Base-by-base conservation (phyloP, 116 monocot genomes). In the Papilionanthe hybrid region DNA sequence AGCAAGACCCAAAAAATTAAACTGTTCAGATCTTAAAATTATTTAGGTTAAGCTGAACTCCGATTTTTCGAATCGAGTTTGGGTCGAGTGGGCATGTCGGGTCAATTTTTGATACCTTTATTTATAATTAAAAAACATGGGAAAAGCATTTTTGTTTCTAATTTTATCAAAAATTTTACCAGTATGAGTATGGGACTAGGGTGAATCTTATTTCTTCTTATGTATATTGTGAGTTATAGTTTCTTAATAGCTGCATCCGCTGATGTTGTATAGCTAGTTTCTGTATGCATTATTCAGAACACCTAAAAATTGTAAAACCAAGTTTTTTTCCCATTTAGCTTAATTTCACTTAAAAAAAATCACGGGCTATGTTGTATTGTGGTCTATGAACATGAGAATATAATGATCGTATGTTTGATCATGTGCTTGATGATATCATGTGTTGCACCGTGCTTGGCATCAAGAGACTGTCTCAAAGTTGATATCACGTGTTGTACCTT, bases 121-220 rank as follows among this genome's bases (percentile, higher is more conserved):
- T n/a, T n/a, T n/a, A n/a, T n/a, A n/a, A n/a, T n/a, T n/a, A n/a
- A n/a, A n/a, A n/a, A n/a, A n/a, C n/a, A n/a, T n/a, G n/a, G n/a
- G 15, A 49, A 49, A 49, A 0, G 49, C n/a, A 11, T 9, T 12
- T 49, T 49, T 49, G 49, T 2, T 1, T 49, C 15, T 49, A 49
- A 49, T 49, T 49, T 49, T 49, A n/a, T n/a, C 5, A 22, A 7
- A 9, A 5, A 6, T 60, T 60, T 23, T 5, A 60, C 60, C 22
- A 60, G 60, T 60, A 7, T 60, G 60, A 60, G 60, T 60, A n/a
- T n/a, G n/a, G n/a, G n/a, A n/a, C n/a, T 60, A 60, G 23, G 60
- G 60, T 60, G n/a, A 49, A 60, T 60, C n/a, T 3, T 60, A 60
- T 60, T 23, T n/a, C 20, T 60, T 60, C 60, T 4, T 60, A 60